Conservation (phyloP, 2,329 filamentous ascomycete species). For the Apiospora pterosperma region DNA sequence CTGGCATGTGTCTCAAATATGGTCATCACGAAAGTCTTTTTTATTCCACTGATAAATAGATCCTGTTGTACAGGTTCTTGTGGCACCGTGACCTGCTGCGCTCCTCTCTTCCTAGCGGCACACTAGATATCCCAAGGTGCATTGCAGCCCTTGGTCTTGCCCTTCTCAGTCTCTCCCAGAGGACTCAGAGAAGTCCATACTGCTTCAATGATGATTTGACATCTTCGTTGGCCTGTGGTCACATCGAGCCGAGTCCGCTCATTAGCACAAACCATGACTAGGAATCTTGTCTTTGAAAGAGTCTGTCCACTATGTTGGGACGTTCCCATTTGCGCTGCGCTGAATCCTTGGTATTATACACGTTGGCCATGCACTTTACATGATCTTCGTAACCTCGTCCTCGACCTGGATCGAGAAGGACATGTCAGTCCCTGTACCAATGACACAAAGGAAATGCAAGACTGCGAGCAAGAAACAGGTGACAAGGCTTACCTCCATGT, state of each 20-base stretch:
- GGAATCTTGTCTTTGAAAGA: background rate
- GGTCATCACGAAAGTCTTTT: conserved; percentile 2
- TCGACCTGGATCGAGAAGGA: conserved; percentile 62
- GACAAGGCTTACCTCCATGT: conserved; percentile 88
- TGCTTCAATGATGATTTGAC: conserved; percentile 2
- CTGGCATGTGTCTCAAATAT: background rate
- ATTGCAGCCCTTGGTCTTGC: background rate
- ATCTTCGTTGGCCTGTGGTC: conserved; percentile 2
- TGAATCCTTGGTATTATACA: conserved; percentile 5
- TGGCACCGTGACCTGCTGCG: conserved; percentile 3
- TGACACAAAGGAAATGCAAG: background rate
- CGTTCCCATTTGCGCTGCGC: background rate
- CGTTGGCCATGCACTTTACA: conserved; percentile 48
- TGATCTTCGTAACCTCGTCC: conserved; percentile 87
- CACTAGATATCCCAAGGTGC: background rate
- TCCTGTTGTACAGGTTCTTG: conserved; percentile 6
- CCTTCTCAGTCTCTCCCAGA: background rate
- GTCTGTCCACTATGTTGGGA: background rate
- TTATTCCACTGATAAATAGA: conserved; percentile 4
- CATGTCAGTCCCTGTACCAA: background rate
- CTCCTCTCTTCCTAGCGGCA: background rate
- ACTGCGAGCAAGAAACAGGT: background rate
- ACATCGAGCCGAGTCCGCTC: background rate
- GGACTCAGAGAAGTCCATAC: background rate
- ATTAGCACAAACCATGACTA: conserved; percentile 1